phyloP scores from a whole-genome alignment of 192 early-diverging fungal species.

The Coemansia sp. region DNA sequence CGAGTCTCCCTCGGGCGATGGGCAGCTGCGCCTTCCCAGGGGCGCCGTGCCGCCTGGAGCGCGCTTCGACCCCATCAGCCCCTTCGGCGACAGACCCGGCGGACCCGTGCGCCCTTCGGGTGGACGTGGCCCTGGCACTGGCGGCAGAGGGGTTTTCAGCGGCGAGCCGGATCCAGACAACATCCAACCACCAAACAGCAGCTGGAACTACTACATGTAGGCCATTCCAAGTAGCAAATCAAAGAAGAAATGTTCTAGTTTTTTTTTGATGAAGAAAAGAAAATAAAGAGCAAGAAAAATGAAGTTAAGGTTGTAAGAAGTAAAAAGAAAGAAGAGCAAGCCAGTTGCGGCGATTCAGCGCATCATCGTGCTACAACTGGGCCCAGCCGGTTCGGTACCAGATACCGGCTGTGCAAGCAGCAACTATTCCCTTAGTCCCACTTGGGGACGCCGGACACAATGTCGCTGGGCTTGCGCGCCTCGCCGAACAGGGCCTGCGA shows the following conservation, averaged over 20 bases:
- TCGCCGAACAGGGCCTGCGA: conserved; percentile 70
- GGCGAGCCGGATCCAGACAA: conserved; percentile 44
- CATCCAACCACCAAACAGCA: conserved; percentile 23
- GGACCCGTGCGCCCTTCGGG: conserved; percentile 8
- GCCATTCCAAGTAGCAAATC: background rate
- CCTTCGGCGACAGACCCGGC: conserved; percentile 58
- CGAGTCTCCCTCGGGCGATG: conserved; percentile 55
- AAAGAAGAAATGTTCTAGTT: background rate
- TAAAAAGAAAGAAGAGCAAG: conserved; percentile 2
- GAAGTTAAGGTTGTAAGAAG: no score
- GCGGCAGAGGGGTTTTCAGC: conserved; percentile 23
- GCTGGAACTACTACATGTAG: conserved; percentile 38
- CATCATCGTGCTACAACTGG: no score
- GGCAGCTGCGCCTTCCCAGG: conserved; percentile 60
- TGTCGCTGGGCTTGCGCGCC: conserved; percentile 61
- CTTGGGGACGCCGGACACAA: conserved; percentile 69
- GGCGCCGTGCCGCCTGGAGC: conserved; percentile 81
- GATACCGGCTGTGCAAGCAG: no score
- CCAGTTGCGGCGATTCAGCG: no score
- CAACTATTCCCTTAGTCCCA: conserved; percentile 60
- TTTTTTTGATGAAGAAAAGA: background rate
- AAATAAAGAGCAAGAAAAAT: background rate
- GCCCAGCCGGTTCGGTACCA: no score
- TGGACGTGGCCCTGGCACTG: conserved; percentile 18
- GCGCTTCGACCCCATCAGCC: conserved; percentile 87